Percentiles rank a stretch among this genome's conserved stretches.
Conservation (phyloP, 2,329 filamentous ascomycete species). For the Penicillium italicum region DNA sequence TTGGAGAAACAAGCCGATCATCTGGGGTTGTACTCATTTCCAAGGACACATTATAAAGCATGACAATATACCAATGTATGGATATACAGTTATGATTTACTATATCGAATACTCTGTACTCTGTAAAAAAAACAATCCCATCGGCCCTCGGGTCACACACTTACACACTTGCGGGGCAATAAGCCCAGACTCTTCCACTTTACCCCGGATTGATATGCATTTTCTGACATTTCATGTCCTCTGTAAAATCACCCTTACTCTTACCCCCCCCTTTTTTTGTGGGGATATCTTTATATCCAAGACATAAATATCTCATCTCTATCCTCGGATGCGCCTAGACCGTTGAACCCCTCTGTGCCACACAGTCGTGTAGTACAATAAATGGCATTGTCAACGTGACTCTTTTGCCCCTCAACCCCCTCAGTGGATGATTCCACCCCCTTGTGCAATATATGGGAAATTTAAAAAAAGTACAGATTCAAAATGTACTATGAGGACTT, state of each 20-base stretch:
- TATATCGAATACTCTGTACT: no score
- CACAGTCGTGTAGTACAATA: constrained; percentile 2
- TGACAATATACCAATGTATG: not conserved
- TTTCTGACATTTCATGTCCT: not conserved
- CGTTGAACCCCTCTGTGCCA: not conserved
- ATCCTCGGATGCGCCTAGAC: not conserved
- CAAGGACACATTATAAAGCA: not conserved
- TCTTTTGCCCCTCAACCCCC: not conserved
- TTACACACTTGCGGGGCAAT: constrained; percentile 13
- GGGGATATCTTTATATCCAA: not conserved
- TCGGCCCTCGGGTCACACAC: constrained; percentile 18
- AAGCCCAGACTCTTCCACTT: not conserved
- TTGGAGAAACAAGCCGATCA: constrained; percentile 13
- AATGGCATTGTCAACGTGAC: not conserved
- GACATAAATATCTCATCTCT: not conserved
- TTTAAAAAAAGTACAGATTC: no score
- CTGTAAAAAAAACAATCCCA: constrained; percentile 4
- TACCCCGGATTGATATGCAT: constrained; percentile 13
- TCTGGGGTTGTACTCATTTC: constrained; percentile 5
- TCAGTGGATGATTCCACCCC: not conserved
- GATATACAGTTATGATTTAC: no score
- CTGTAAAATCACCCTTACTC: not conserved
- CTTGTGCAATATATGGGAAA: not conserved
- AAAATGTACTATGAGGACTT: no score
- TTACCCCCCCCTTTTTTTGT: not conserved